Evolutionary conservation across 176 grass and related monocot species (phyloP), one percentile per base, ranked within the genome.

Genomic region (Puccinellia tenuiflora): DNA sequence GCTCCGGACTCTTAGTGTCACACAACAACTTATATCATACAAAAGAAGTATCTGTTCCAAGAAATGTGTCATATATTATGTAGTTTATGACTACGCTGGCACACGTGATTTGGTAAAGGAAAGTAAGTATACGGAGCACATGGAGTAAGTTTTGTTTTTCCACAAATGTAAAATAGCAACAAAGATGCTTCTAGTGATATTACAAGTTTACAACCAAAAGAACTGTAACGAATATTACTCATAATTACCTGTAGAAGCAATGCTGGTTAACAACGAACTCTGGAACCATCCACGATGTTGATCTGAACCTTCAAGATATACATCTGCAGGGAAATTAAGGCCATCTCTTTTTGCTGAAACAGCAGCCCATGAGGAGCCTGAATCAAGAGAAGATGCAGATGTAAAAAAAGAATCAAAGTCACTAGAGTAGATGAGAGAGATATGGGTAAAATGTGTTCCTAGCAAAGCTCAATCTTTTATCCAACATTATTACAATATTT

Each of bases 211-310:
- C 45, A 66, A 42, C 74, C 47, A 15, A 68, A 55, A 68, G n/a
- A 81, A 68, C n/a, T 70, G 22, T n/a, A 65, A 66, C 39, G 72
- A 62, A 73, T 48, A 60, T 72, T 78, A 38, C 24, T 21, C 6
- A 57, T 53, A 77, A 39, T 85, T 90, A 98, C 96, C 96, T 93
- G 92, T 98, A 37, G 96, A 83, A 56, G 96, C 96, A 90, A 98
- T 89, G 86, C 96, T 93, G 42, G 96, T 98, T 55, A 98, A 86
- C 56, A 95, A 80, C 64, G 96, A 98, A 85, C 96, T 98, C 68
- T 98, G 96, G 43, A 98, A 98, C 96, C 96, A 98, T 79, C 96
- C 96, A 61, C 96, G 90, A 84, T 98, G 96, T 79, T 98, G 92
- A 83, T 98, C 92, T 77, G 92, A 91, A 83, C 96, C 96, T 93